Conservation (phyloP, 805 yeast genomes). For the Sporopachydermia lactativora region DNA sequence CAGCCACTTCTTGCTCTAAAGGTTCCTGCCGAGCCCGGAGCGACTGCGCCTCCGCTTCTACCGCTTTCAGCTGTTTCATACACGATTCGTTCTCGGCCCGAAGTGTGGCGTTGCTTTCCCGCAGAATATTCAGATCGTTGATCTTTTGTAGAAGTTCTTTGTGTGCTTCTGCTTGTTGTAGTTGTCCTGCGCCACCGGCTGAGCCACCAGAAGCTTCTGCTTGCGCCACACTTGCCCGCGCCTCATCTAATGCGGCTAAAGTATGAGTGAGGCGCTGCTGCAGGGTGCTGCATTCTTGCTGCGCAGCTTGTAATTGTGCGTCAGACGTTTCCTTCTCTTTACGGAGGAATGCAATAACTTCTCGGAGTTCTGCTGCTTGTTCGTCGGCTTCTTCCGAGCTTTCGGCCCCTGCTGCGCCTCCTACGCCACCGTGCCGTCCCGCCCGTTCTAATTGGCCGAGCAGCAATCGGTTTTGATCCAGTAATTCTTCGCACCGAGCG, state of each 20-base stretch:
- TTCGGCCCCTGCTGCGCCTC: slow-evolving; percentile 7
- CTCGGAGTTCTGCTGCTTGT: slow-evolving; percentile 23
- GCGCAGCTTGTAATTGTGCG: slow-evolving; percentile 36
- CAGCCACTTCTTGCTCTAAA: slow-evolving; percentile 24
- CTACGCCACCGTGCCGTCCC: slow-evolving; percentile 9
- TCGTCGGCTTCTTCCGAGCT: slow-evolving; percentile 5
- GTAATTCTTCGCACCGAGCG: slow-evolving; percentile 37
- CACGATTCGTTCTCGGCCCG: slow-evolving; percentile 33
- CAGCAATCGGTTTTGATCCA: slow-evolving; percentile 53
- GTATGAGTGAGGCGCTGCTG: slow-evolving; percentile 35
- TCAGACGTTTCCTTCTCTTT: slow-evolving; percentile 63
- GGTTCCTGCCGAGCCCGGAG: slow-evolving; percentile 28
- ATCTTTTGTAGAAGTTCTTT: slow-evolving; percentile 35
- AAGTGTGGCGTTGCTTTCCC: slow-evolving; percentile 56
- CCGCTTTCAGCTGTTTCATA: slow-evolving; percentile 18
- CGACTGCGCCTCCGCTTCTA: slow-evolving; percentile 26
- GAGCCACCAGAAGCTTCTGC: slow-evolving; percentile 20
- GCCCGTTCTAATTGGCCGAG: slow-evolving; percentile 48
- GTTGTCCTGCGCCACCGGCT: slow-evolving; percentile 4
- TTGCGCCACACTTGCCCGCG: slow-evolving; percentile 33
- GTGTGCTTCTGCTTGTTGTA: slow-evolving; percentile 23
- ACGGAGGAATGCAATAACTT: slow-evolving; percentile 48
- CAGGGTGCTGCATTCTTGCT: slow-evolving; percentile 39
- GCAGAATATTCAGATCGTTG: slow-evolving; percentile 44
- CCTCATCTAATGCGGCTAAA: slow-evolving; percentile 35